phyloP scores from a whole-genome alignment of 2,329 filamentous ascomycete genomes.

The Colletotrichum shisoi region DNA sequence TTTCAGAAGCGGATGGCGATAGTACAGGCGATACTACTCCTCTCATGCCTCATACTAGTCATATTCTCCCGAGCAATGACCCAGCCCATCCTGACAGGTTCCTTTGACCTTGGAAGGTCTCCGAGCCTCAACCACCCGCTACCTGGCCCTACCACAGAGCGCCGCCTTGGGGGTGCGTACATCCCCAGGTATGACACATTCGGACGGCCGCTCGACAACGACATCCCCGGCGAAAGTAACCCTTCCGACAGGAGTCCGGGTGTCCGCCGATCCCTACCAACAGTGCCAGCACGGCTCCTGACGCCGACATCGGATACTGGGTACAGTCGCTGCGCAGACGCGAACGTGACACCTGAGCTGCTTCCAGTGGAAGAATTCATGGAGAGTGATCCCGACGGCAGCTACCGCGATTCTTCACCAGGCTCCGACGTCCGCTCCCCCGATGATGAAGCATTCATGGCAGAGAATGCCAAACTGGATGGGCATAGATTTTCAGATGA shows the following conservation, averaged over 20 bases:
- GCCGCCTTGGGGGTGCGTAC: not conserved
- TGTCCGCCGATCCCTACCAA: not conserved
- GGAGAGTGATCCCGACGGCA: conserved; percentile 1
- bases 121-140: conserved; percentile 16
- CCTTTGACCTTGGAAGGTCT: conserved; percentile 23
- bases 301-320: conserved; percentile 18
- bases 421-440: not conserved
- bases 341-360: not conserved
- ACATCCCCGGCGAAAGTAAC: not conserved
- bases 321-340: conserved; percentile 1
- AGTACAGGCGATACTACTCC: conserved; percentile 84
- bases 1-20: conserved; percentile 92
- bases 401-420: conserved; percentile 6
- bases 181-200: conserved; percentile 22
- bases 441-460: not conserved
- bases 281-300: conserved; percentile 2
- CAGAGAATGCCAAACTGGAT: not conserved
- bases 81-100: conserved; percentile 31
- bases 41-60: conserved; percentile 86
- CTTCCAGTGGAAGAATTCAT: not conserved
- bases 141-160: conserved; percentile 3
- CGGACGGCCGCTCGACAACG: conserved; percentile 2
- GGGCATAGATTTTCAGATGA: not conserved
- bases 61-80: conserved; percentile 68
- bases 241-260: not conserved